Evolutionary conservation across 768 basidiomycete genomes (phyloP).

Genomic region (Xerocomus brunneocitrinus): DNA sequence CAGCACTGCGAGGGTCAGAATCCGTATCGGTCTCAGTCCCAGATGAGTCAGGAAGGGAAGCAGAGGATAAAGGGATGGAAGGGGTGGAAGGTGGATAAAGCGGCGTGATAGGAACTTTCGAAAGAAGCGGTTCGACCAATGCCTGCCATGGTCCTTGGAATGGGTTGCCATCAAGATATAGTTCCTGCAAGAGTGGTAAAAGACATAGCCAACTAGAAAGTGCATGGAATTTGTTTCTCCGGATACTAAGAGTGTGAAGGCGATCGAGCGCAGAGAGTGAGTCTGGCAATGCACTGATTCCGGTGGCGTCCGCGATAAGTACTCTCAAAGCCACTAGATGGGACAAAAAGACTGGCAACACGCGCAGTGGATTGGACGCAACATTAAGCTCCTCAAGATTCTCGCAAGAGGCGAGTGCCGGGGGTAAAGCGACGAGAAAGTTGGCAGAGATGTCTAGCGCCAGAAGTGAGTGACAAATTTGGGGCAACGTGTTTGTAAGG

Average conservation of each 20-base stretch:
- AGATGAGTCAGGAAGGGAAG: constrained; percentile 42
- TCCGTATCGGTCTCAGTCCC: constrained; percentile 49
- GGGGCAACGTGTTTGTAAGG: constrained; percentile 63
- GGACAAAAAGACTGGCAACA: constrained; percentile 86
- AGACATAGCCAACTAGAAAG: constrained; percentile 95
- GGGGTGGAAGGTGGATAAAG: constrained; percentile 65
- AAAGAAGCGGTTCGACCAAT: constrained; percentile 78
- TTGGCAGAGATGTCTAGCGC: constrained; percentile 93
- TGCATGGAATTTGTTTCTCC: constrained; percentile 81
- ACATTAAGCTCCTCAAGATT: constrained; percentile 92
- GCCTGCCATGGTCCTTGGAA: constrained; percentile 93
- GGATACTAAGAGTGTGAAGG: constrained; percentile 85
- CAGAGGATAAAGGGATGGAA: constrained; percentile 48
- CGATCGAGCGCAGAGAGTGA: constrained; percentile 68
- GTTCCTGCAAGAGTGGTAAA: constrained; percentile 74
- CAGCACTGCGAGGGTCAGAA: constrained; percentile 46
- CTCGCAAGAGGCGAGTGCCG: constrained; percentile 72
- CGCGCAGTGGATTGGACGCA: constrained; percentile 83
- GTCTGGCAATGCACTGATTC: constrained; percentile 71
- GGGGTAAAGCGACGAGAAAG: constrained; percentile 78
- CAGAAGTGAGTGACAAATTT: constrained; percentile 72
- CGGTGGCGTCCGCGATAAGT: constrained; percentile 89
- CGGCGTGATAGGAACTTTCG: constrained; percentile 56
- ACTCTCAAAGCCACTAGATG: constrained; percentile 75
- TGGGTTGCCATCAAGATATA: constrained; percentile 93